Conservation (phyloP, 2,329 filamentous ascomycete species). For the Arthrobotrys iridis region DNA sequence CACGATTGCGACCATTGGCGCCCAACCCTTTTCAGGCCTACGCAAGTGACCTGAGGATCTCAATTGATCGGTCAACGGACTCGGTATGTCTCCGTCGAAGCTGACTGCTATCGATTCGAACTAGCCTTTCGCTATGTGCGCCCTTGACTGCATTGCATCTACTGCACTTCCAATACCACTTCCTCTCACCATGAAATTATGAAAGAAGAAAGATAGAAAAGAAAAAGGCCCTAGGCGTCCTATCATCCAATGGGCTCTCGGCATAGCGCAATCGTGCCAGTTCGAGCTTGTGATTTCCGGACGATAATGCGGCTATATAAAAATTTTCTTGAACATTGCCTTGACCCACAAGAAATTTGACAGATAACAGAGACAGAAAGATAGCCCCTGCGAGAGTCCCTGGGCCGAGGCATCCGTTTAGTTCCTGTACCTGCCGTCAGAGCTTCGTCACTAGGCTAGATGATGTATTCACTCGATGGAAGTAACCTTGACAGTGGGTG, state of each 20-base stretch:
- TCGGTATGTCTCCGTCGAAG: slow-evolving; percentile 44
- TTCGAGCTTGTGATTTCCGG: slow-evolving; percentile 41
- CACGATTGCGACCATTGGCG: slow-evolving; percentile 17
- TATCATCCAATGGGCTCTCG: slow-evolving; percentile 31
- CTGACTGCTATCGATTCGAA: slow-evolving; percentile 2
- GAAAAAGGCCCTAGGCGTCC: no score
- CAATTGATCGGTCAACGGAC: slow-evolving; percentile 25
- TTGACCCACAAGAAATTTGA: neutral
- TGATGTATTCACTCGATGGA: slow-evolving; percentile 25
- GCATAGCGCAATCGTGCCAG: slow-evolving; percentile 22
- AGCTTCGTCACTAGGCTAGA: slow-evolving; percentile 33
- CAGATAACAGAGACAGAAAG: slow-evolving; percentile 23
- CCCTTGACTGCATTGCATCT: slow-evolving; percentile 14
- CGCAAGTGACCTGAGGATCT: slow-evolving; percentile 13
- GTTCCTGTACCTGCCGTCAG: slow-evolving; percentile 43
- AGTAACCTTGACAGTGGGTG: slow-evolving; percentile 13
- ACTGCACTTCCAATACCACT: neutral
- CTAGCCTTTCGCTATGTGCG: slow-evolving; percentile 3
- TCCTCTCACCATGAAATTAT: no score
- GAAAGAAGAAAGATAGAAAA: no score
- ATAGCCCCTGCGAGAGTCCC: slow-evolving; percentile 20
- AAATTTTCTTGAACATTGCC: neutral
- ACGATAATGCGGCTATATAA: slow-evolving; percentile 3
- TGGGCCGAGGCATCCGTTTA: slow-evolving; percentile 27
- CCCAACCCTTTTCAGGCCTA: slow-evolving; percentile 14